phyloP scores from a whole-genome alignment of 345 rosid species.

The Citrus medica region DNA sequence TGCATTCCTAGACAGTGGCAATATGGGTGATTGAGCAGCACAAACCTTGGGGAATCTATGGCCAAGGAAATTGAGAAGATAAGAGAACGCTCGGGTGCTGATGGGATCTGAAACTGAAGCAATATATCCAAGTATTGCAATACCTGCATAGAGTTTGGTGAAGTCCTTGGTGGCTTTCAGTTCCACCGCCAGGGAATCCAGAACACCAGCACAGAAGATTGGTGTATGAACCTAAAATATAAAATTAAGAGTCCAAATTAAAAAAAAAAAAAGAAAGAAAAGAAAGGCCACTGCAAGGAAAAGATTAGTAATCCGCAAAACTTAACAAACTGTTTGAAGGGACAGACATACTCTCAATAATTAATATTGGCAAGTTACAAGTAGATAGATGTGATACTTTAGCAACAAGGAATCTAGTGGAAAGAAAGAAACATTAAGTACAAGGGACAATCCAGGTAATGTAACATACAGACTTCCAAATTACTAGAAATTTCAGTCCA shows the following conservation, averaged over 20 bases:
- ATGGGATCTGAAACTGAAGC: constrained; percentile 55
- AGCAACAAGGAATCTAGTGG: neutral
- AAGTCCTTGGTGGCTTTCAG: constrained; percentile 72
- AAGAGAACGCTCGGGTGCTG: constrained; percentile 54
- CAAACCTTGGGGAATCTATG: constrained; percentile 85
- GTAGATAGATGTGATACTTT: neutral
- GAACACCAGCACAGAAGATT: constrained; percentile 46
- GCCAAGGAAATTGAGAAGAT: constrained; percentile 61
- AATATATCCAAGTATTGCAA: constrained; percentile 73
- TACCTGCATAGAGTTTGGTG: constrained; percentile 66
- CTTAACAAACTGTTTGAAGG: neutral
- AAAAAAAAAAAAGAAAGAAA: neutral
- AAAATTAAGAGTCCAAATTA: constrained; percentile 8
- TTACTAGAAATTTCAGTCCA: neutral
- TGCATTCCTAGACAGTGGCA: neutral
- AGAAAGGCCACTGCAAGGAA: neutral
- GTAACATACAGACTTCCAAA: neutral
- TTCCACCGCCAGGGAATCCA: constrained; percentile 74
- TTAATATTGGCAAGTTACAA: neutral
- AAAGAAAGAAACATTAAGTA: neutral
- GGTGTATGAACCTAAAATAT: constrained; percentile 48
- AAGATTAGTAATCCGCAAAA: neutral
- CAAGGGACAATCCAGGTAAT: neutral
- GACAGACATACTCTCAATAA: neutral
- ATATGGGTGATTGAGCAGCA: neutral